phyloP scores from a whole-genome alignment of 2,329 filamentous ascomycete species.

The Fusarium protoensiforme region DNA sequence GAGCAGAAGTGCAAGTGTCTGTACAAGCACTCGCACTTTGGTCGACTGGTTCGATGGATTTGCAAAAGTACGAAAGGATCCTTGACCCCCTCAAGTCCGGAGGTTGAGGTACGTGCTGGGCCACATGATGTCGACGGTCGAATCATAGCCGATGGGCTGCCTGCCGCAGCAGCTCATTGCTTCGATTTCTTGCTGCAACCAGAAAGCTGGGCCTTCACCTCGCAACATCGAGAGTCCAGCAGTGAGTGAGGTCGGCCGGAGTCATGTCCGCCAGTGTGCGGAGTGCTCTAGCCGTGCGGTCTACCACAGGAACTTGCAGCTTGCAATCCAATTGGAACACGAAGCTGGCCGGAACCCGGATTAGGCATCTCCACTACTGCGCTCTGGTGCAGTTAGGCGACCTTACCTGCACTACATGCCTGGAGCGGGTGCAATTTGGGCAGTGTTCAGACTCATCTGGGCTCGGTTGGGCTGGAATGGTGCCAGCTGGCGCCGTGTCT shows the following conservation, averaged over 20 bases:
- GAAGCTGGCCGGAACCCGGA: constrained; percentile 34
- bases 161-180: background rate
- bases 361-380: constrained; percentile 37
- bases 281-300: constrained; percentile 14
- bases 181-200: constrained; percentile 3
- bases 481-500: constrained; percentile 61
- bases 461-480: constrained; percentile 39
- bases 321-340: constrained; percentile 39
- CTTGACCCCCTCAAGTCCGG: constrained; percentile 45
- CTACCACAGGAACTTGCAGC: constrained; percentile 30
- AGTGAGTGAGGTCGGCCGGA: constrained; percentile 24
- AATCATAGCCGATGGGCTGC: background rate
- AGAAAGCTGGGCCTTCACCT: background rate
- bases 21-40: constrained; percentile 84
- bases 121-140: background rate
- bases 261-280: constrained; percentile 7
- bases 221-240: background rate
- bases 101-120: background rate
- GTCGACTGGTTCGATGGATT: constrained; percentile 77
- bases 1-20: constrained; percentile 45
- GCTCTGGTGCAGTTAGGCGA: constrained; percentile 33
- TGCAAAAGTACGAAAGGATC: constrained; percentile 76
- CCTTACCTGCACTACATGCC: constrained; percentile 35
- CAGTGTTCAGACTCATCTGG: constrained; percentile 34
- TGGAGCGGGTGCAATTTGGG: constrained; percentile 33